Evolutionary conservation across 2,329 filamentous ascomycete species (phyloP).

Genomic region (Ceratocystis alfenasii): DNA sequence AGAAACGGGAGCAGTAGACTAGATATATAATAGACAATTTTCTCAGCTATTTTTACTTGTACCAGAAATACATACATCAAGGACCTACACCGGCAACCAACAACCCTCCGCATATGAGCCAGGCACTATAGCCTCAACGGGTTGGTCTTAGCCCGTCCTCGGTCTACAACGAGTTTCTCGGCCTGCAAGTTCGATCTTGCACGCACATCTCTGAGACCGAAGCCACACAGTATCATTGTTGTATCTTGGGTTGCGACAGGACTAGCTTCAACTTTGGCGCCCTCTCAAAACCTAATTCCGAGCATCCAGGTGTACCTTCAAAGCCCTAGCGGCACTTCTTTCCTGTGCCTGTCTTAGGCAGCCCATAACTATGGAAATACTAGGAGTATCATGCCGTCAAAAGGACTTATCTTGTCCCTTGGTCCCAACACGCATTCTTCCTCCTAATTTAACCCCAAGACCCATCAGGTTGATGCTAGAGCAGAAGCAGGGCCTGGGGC

Average conservation of each 20-base stretch:
- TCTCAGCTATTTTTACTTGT: too few species aligned
- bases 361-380: neutral
- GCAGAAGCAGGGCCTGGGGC: neutral
- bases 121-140: too few species aligned
- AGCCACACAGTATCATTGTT: neutral
- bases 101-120: too few species aligned
- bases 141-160: too few species aligned
- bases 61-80: too few species aligned
- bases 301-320: neutral
- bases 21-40: too few species aligned
- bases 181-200: too few species aligned
- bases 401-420: neutral
- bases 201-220: too few species aligned
- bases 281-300: neutral
- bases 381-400: neutral
- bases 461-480: neutral
- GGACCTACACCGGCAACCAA: too few species aligned
- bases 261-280: neutral
- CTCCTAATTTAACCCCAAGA: neutral
- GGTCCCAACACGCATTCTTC: neutral
- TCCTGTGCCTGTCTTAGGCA: neutral
- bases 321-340: neutral
- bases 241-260: neutral
- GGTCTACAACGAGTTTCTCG: too few species aligned
- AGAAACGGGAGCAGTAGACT: too few species aligned